These are phyloP conservation scores for Cladosporium phlei DNA, from an alignment of 2,329 filamentous ascomycete genomes.

Conservation along the genomic window DNA sequence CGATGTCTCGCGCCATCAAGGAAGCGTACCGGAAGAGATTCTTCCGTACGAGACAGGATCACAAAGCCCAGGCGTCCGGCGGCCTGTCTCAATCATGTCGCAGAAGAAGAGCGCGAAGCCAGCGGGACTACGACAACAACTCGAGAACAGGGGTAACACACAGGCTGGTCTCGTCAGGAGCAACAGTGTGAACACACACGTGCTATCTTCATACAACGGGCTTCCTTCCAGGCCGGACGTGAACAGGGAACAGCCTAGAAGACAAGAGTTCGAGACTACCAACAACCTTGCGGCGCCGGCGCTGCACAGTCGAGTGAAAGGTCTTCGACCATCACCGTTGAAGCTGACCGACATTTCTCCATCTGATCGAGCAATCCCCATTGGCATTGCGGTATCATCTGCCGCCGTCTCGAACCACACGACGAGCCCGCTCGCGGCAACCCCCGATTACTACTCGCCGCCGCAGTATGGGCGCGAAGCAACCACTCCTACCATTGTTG, in stretches of 20 bases:
- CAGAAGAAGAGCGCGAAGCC: conserved; percentile 18
- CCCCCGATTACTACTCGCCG: neutral
- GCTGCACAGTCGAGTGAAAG: conserved; percentile 23
- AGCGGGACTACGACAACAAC: conserved; percentile 24
- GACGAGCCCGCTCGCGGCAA: conserved; percentile 30
- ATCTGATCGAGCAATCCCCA: conserved; percentile 65
- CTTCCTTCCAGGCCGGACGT: conserved; percentile 9
- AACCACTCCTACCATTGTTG: conserved; percentile 47
- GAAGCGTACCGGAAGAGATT: conserved; percentile 43
- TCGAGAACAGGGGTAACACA: conserved; percentile 19
- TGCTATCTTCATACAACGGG: neutral
- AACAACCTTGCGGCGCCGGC: conserved; percentile 14
- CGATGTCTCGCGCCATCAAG: conserved; percentile 53
- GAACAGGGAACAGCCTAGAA: neutral
- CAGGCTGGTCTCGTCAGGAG: neutral
- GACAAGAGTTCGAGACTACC: conserved; percentile 49
- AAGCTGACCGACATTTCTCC: conserved; percentile 55
- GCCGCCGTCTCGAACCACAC: conserved; percentile 44
- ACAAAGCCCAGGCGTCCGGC: conserved; percentile 22
- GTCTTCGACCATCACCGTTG: conserved; percentile 25
- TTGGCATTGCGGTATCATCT: conserved; percentile 63
- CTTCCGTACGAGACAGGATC: conserved; percentile 33
- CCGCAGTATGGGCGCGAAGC: conserved; percentile 14
- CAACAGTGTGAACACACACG: neutral
- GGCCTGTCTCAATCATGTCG: neutral